Evolutionary conservation across 179 eudicot species (phyloP).

Genomic region (Gypsophila paniculata): DNA sequence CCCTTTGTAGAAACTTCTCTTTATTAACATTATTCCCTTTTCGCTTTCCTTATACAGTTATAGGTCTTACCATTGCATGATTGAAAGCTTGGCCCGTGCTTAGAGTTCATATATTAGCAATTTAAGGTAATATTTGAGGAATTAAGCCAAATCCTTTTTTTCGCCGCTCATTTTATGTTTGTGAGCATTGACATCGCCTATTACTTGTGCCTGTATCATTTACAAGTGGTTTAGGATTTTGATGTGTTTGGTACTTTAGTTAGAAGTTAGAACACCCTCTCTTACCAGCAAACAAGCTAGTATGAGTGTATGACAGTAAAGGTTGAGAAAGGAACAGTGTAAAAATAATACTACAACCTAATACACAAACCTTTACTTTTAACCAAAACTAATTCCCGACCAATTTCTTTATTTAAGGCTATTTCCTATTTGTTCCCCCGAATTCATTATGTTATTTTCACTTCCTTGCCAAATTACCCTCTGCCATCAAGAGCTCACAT

Average conservation of each 20-base stretch:
- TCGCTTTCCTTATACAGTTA: background rate
- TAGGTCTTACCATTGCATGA: background rate
- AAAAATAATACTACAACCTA: background rate
- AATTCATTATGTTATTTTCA: background rate
- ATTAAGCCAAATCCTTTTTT: background rate
- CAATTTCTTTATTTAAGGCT: background rate
- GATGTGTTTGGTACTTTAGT: background rate
- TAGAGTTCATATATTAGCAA: background rate
- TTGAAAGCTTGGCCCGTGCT: background rate
- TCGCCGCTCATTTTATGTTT: background rate
- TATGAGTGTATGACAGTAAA: too few relatives aligned
- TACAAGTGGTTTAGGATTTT: background rate
- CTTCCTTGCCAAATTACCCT: background rate
- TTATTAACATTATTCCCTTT: background rate
- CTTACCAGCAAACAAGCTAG: background rate
- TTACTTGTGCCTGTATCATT: background rate
- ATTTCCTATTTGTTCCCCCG: background rate
- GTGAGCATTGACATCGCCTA: background rate
- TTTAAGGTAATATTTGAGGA: background rate
- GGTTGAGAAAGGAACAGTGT: too few relatives aligned
- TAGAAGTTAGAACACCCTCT: background rate
- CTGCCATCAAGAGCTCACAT: background rate
- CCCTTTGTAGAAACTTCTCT: background rate
- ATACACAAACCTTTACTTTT: too few relatives aligned
- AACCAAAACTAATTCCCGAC: background rate